Evolutionary conservation across 2,329 filamentous ascomycete species (phyloP).

Genomic region (Botrytis sinoallii): DNA sequence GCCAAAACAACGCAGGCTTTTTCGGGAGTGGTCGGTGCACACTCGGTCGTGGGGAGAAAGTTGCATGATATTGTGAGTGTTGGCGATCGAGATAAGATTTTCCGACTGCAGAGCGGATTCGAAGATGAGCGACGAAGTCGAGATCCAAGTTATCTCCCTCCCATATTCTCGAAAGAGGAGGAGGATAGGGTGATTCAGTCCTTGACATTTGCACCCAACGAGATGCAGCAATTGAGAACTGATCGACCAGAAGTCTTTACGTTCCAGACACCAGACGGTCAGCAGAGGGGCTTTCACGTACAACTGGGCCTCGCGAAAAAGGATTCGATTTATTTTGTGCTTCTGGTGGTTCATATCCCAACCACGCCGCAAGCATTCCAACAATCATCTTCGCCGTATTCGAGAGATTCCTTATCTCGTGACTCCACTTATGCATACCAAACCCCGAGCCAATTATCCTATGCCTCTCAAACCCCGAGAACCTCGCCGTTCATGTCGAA

Average conservation of each 20-base stretch:
- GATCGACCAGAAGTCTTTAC: slow-evolving; percentile 54
- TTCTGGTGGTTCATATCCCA: slow-evolving; percentile 41
- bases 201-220: slow-evolving; percentile 53
- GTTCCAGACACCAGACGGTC: slow-evolving; percentile 52
- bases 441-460: slow-evolving; percentile 29
- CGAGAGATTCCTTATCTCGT: slow-evolving; percentile 32
- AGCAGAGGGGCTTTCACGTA: slow-evolving; percentile 48
- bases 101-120: slow-evolving; percentile 50
- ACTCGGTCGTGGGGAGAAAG: slow-evolving; percentile 47
- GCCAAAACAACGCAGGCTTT: slow-evolving; percentile 56
- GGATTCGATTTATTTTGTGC: slow-evolving; percentile 61
- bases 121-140: slow-evolving; percentile 53
- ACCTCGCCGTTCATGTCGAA: slow-evolving; percentile 29
- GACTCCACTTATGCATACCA: slow-evolving; percentile 37
- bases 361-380: slow-evolving; percentile 30
- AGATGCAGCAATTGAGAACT: slow-evolving; percentile 50
- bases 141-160: slow-evolving; percentile 60
- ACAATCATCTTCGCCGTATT: slow-evolving; percentile 32
- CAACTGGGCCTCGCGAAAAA: slow-evolving; percentile 57
- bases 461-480: slow-evolving; percentile 25
- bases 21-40: slow-evolving; percentile 51
- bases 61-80: slow-evolving; percentile 53
- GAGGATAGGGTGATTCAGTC: slow-evolving; percentile 54
- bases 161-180: slow-evolving; percentile 55
- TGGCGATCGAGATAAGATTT: slow-evolving; percentile 52